These are phyloP conservation scores for Pseudomonodictys pantanalensis DNA, from an alignment of 495 filamentous ascomycete species.

Conservation along the genomic window DNA sequence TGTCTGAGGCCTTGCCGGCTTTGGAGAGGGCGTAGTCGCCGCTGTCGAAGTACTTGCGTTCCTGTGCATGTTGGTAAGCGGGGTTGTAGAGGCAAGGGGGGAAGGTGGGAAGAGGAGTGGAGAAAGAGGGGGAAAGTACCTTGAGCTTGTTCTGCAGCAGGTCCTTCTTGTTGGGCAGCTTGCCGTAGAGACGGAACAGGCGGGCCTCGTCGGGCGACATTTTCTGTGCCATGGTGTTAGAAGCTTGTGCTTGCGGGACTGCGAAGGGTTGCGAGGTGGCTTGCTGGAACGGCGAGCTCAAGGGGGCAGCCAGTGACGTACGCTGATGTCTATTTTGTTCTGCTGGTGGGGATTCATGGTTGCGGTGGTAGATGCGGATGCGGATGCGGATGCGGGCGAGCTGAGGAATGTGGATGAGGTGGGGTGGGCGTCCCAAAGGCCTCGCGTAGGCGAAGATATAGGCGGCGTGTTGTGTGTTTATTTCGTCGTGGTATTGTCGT, in stretches of 20 bases:
- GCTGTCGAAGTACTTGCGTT: slow-evolving; percentile 98
- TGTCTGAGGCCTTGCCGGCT: slow-evolving; percentile 92
- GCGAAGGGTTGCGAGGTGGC: background rate
- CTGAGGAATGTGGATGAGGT: slow-evolving; percentile 18
- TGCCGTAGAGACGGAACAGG: slow-evolving; percentile 93
- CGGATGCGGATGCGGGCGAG: no score
- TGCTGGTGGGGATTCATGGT: slow-evolving; percentile 91
- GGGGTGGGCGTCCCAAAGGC: background rate
- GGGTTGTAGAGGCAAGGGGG: slow-evolving; percentile 19
- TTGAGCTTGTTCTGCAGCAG: slow-evolving; percentile 96
- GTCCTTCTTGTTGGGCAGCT: slow-evolving; percentile 92
- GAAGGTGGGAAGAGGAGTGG: background rate
- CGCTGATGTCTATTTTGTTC: slow-evolving; percentile 94
- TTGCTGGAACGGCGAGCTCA: background rate
- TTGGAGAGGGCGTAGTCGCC: slow-evolving; percentile 98
- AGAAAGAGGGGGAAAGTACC: slow-evolving; percentile 45
- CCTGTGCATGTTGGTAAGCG: no score
- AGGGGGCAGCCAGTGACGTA: slow-evolving; percentile 50
- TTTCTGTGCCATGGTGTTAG: slow-evolving; percentile 53
- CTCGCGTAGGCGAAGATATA: background rate
- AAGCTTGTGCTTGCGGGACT: background rate
- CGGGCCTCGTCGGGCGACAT: slow-evolving; percentile 90
- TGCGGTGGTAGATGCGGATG: slow-evolving; percentile 33
- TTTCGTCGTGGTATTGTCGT: slow-evolving; percentile 24
- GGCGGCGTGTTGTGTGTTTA: slow-evolving; percentile 26